Evolutionary conservation across 2,329 filamentous ascomycete genomes (phyloP).

Genomic region (Aschersonia sp.): DNA sequence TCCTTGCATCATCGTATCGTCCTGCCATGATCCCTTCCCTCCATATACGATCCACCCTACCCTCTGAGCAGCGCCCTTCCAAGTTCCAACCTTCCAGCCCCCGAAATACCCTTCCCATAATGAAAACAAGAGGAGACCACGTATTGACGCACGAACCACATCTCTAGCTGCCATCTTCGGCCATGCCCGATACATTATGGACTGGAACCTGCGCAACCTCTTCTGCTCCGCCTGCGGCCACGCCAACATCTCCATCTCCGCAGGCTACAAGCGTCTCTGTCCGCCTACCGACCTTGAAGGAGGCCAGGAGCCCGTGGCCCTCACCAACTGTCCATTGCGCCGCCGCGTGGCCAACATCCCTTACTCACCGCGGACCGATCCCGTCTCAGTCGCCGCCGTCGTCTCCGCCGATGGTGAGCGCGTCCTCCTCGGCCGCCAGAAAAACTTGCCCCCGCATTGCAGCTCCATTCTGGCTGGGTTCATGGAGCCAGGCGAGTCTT

Average conservation of each 20-base stretch:
- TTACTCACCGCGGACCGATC: conserved; percentile 82
- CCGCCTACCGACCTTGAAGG: conserved; percentile 51
- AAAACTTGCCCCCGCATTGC: conserved; percentile 72
- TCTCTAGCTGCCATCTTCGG: conserved; percentile 74
- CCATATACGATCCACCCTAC: not conserved
- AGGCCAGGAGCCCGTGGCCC: conserved; percentile 12
- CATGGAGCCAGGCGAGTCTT: conserved; percentile 70
- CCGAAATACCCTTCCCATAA: not conserved
- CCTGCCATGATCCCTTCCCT: not conserved
- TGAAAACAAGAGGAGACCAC: not conserved
- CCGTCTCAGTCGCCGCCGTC: conserved; percentile 89
- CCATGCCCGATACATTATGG: conserved; percentile 72
- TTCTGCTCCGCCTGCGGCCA: conserved; percentile 86
- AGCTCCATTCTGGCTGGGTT: conserved; percentile 84
- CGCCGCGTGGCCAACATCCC: conserved; percentile 72
- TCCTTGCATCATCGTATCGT: not conserved
- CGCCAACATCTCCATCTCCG: conserved; percentile 64
- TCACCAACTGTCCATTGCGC: conserved; percentile 57
- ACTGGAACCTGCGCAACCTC: conserved; percentile 89
- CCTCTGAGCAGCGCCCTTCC: not conserved
- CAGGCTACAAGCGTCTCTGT: conserved; percentile 68
- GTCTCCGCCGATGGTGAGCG: conserved; percentile 66
- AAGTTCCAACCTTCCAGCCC: not conserved
- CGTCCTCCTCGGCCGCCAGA: conserved; percentile 72
- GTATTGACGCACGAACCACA: too few species aligned